Base-by-base conservation (phyloP, 176 grass and related monocot species). In the Carex pumila region DNA sequence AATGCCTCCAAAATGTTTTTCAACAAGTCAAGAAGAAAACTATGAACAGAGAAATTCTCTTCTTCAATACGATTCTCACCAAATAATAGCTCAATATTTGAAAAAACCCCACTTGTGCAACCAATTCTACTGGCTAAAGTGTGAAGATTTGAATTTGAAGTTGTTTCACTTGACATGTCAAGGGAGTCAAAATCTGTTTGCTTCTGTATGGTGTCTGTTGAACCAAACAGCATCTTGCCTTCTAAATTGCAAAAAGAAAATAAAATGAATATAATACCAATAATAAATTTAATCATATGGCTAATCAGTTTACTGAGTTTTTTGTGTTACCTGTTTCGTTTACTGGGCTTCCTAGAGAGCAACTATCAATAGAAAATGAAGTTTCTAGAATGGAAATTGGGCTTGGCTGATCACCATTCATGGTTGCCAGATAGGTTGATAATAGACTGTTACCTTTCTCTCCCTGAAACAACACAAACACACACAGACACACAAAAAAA, bases 371-470 rank as follows among this genome's bases (percentile, higher is more conserved):
- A 66, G 95, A 89, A 57, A 91, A 90, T 32, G 72, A 91, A 52
- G 90, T 69, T 89, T 93, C 89, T 1, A 95, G 82, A 72, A 91
- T 89, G 50, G 92, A 93, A 9, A 80, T 87, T 73, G 92, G 95
- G 65, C 89, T 91, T 1, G 89, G 91, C 45, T 93, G 88, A 83
- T 93, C 89, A 22, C 76, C 61, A 43, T 87, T 85, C 72, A 82
- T 76, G 8, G 83, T 81, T 18, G 61, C 29, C 57, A 56, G 84
- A 36, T 75, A 54, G 64, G 45, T 32, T 45, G 84, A 39, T 39
- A 39, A 89, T 55, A 70, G 83, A 76, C 55, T 52, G 50, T 79
- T 43, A 61, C 85, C 85, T 60, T 55, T 37, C 14, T 89, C 82
- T 32, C 61, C 71, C 95, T 95, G 83, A 53, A 86, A 85, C 63